These are phyloP conservation scores for Lepidium sativum DNA, from an alignment of 345 rosid genomes.

Conservation along the genomic window DNA sequence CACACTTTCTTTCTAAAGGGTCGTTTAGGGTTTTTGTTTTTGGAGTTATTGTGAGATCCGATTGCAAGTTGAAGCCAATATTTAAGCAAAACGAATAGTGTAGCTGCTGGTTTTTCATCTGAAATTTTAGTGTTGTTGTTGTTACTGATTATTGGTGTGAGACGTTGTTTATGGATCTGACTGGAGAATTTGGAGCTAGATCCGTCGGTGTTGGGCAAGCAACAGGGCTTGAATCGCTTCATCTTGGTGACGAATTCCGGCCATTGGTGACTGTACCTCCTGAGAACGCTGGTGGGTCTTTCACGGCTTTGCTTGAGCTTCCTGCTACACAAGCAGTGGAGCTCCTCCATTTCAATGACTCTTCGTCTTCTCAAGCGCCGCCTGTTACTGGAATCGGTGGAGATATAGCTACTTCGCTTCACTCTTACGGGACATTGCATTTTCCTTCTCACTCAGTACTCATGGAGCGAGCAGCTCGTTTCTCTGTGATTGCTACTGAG, in stretches of 20 bases:
- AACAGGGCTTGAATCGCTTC: constrained; percentile 36
- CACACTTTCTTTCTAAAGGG: not conserved
- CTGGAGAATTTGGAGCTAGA: constrained; percentile 35
- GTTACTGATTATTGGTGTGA: not conserved
- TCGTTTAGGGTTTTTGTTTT: not conserved
- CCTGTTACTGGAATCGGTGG: constrained; percentile 8
- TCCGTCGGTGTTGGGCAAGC: constrained; percentile 26
- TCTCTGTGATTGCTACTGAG: constrained; percentile 29
- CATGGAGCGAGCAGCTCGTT: constrained; percentile 30
- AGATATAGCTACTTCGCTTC: constrained; percentile 21
- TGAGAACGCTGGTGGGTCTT: constrained; percentile 44
- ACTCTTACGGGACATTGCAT: constrained; percentile 22
- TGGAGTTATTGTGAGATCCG: not conserved
- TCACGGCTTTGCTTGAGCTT: constrained; percentile 62
- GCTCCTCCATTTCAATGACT: constrained; percentile 49
- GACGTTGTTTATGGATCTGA: constrained; percentile 36
- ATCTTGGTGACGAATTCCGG: constrained; percentile 47
- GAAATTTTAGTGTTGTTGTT: not conserved
- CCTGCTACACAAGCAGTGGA: constrained; percentile 53
- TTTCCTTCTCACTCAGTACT: constrained; percentile 28
- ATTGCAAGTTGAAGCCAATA: not conserved
- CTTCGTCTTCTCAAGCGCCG: constrained; percentile 22
- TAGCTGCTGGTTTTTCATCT: not conserved
- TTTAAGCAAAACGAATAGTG: not conserved
- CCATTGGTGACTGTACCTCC: constrained; percentile 33